Evolutionary conservation across 352 stramenopile species (phyloP), one percentile per base, ranked within the genome.

Genomic region (Phytophthora brassicae): DNA sequence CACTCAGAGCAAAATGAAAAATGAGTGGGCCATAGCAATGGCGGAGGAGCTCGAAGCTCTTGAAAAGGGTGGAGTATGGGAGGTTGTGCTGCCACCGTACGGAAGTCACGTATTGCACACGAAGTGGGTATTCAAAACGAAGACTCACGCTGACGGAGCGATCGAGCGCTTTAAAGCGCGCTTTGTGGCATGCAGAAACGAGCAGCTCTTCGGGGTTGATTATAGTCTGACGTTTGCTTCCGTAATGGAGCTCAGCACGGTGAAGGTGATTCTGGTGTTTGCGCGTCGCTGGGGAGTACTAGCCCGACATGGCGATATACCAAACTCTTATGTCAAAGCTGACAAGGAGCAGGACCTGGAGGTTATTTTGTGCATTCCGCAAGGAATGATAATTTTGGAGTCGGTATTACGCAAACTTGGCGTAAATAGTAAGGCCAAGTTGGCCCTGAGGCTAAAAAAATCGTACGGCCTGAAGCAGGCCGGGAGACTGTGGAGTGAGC

Each of bases 331-430:
- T n/a, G n/a, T n/a, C n/a, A n/a, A n/a, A n/a, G n/a, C n/a, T n/a
- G n/a, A n/a, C n/a, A 41, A 60, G 19, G 63, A 78, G 39, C 28
- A 63, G 19, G 31, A 61, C 16, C 12, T 66, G 4, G 48, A 67
- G 5, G 74, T n/a, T 76, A 17, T 5, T 19, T 35, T 6, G 56
- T 63, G 44, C n/a, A n/a, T n/a, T n/a, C n/a, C n/a, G n/a, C n/a
- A n/a, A n/a, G n/a, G n/a, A n/a, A n/a, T n/a, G n/a, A 14, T 28
- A 1, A 4, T 64, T 2, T 14, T 14, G 4, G 35, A 56, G 1
- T 16, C 48, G 5, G 16, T 56, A 24, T 13, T 31, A 6, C 31
- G 31, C 7, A 24, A 9, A 4, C 28, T 45, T 3, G 35, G 33
- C 22, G 35, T 41, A 19, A 35, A 12, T 14, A 19, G 12, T 7